Conservation (phyloP, 2,329 filamentous ascomycete genomes). For the Aspergillus alliaceus region DNA sequence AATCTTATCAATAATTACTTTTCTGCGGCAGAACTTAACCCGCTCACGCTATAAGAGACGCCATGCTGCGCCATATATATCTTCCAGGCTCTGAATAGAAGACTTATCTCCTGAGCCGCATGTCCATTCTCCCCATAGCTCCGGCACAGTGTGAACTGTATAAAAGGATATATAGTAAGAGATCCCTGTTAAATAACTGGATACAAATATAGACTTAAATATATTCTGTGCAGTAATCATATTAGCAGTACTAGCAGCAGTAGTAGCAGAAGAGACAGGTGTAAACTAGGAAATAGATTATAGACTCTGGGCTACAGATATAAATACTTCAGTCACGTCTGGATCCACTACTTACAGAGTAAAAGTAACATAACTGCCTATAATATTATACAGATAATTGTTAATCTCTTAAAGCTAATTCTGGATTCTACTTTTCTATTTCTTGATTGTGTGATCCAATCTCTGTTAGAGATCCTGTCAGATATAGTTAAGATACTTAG, state of each 20-base stretch:
- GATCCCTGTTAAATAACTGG: neutral
- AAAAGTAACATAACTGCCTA: neutral
- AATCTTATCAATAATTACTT: neutral
- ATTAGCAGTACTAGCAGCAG: neutral
- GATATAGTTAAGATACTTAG: neutral
- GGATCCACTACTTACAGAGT: neutral
- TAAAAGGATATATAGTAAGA: neutral
- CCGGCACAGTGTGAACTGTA: neutral
- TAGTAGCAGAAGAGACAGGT: neutral
- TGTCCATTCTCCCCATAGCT: neutral
- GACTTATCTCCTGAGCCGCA: neutral
- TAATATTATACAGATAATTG: neutral
- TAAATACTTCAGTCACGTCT: neutral
- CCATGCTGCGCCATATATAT: neutral
- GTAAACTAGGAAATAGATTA: neutral
- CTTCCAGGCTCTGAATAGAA: neutral
- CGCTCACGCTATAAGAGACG: neutral
- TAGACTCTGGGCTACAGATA: neutral
- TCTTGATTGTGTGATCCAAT: neutral
- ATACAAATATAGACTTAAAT: neutral
- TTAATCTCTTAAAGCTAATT: neutral
- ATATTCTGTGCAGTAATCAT: neutral
- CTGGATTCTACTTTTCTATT: neutral
- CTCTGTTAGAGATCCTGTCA: neutral
- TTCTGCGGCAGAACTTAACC: conserved; percentile 1